Percentiles rank a stretch among this genome's conserved stretches.
These are phyloP conservation scores for Colletotrichum sp. DNA, from an alignment of 2,329 filamentous ascomycete species.

Conservation along the genomic window DNA sequence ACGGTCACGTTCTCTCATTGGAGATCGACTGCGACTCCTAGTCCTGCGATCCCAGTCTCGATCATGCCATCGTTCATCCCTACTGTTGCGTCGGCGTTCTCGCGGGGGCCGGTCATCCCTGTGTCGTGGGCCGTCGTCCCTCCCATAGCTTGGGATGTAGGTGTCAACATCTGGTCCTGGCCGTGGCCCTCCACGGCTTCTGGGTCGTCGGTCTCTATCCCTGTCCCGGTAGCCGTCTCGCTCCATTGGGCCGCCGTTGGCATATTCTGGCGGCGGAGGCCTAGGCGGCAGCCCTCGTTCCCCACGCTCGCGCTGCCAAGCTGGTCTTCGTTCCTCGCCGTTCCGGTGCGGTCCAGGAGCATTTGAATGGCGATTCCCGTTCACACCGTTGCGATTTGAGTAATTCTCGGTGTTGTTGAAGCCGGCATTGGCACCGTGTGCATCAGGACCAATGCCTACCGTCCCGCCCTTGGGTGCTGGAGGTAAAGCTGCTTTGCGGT, in stretches of 20 bases:
- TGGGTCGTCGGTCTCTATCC: constrained; percentile 34
- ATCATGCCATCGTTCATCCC: constrained; percentile 35
- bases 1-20: constrained; percentile 41
- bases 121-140: constrained; percentile 33
- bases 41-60: constrained; percentile 44
- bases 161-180: constrained; percentile 49
- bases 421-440: constrained; percentile 50
- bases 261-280: constrained; percentile 51
- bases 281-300: constrained; percentile 57
- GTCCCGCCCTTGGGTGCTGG: constrained; percentile 92
- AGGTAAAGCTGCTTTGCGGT: constrained; percentile 82
- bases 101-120: constrained; percentile 31
- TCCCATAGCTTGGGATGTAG: constrained; percentile 54
- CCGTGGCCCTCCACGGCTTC: constrained; percentile 32
- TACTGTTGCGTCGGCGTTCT: constrained; percentile 24
- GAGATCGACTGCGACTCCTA: constrained; percentile 46
- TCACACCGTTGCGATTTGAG: constrained; percentile 52
- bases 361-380: constrained; percentile 48
- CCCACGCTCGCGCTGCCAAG: constrained; percentile 59
- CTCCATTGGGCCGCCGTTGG: constrained; percentile 37
- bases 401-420: constrained; percentile 59
- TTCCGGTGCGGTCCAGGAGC: constrained; percentile 33
- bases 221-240: constrained; percentile 44
- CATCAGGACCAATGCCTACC: constrained; percentile 74
- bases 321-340: constrained; percentile 54